Conservation (phyloP, 2,329 filamentous ascomycete species). For the Paecilomyces dactylethromorphus region DNA sequence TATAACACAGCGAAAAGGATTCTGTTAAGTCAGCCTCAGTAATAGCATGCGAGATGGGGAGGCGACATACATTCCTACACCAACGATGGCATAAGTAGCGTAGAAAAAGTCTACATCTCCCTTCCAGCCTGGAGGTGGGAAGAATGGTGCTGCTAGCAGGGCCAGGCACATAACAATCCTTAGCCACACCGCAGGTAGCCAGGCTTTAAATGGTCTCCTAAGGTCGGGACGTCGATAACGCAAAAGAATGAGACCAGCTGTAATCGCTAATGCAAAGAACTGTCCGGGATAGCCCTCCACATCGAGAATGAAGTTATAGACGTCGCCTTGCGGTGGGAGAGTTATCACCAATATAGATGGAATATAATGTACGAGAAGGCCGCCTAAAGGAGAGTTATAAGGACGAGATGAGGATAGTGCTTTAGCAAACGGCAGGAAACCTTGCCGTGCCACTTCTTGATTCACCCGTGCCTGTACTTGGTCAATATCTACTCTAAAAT, state of each 20-base stretch:
- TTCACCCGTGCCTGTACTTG: constrained; percentile 56
- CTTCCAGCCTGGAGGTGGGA: constrained; percentile 48
- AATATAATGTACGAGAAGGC: constrained; percentile 62
- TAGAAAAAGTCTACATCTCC: constrained; percentile 44
- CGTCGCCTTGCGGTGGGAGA: constrained; percentile 57
- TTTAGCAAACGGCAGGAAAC: constrained; percentile 59
- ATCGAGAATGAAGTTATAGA: constrained; percentile 68
- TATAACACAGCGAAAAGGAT: constrained; percentile 55
- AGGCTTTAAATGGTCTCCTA: constrained; percentile 59
- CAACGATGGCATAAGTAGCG: constrained; percentile 49
- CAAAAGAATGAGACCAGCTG: constrained; percentile 54
- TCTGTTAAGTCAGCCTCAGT: constrained; percentile 27
- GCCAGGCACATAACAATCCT: constrained; percentile 48
- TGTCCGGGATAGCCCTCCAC: constrained; percentile 64
- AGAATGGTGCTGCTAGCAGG: constrained; percentile 56
- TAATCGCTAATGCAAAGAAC: constrained; percentile 53
- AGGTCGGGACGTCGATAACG: constrained; percentile 55
- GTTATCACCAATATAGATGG: constrained; percentile 61
- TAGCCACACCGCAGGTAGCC: constrained; percentile 53
- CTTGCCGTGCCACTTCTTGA: constrained; percentile 66
- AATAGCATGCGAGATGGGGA: neutral
- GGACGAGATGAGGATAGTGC: constrained; percentile 59
- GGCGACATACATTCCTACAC: constrained; percentile 37
- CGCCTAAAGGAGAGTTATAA: constrained; percentile 61
- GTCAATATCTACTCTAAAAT: neutral